Evolutionary conservation across 345 rosid genomes (phyloP), one percentile per base, ranked within the genome.

Genomic region (Punica granatum): DNA sequence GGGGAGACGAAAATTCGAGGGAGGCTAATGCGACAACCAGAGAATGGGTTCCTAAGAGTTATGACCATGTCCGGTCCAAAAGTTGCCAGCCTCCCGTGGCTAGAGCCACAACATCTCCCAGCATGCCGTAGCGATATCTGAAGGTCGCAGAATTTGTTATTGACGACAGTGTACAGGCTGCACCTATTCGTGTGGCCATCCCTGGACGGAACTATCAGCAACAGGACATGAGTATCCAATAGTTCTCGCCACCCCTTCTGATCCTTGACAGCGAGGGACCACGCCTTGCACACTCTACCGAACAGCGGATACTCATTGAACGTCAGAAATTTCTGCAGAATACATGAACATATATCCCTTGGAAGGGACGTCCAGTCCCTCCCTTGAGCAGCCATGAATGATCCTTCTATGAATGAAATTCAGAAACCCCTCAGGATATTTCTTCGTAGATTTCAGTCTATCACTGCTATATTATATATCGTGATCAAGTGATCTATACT

Each of bases 81-180:
- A 25, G 56, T 36, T 3, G 46, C 65, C 30, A 63, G 41, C 65
- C 65, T 9, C 11, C 56, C 56, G 23, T 33, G 46, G 42, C 65
- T 63, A 63, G 65, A 36, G 42, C 65, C 65, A 1, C 44, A 23
- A n/a, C 65, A 63, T 63, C 65, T 36, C 41, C 44, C n/a, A 6
- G 18, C 34, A 8, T 63, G 34, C 39, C 2, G 26, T 28, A 63
- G 9, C 25, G 2, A 30, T 63, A 63, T 10, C 41, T 36, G 65
- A 23, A 63, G 15, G 12, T 21, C 65, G 26, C 23, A 36, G 34
- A 39, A 21, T 39, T 36, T 34, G 30, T 25, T 23, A 18, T n/a
- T 28, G 7, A 23, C 21, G 3, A 62, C 26, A 11, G 0, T 11
- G 31, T 36, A 35, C 25, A 62, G 11, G 23, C 21, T 34, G 3